A percentile compares a stretch with the other conserved stretches of the same genome.
phyloP scores from a whole-genome alignment of 73 alveolate genomes.

The Tetrahymena malaccensis region DNA sequence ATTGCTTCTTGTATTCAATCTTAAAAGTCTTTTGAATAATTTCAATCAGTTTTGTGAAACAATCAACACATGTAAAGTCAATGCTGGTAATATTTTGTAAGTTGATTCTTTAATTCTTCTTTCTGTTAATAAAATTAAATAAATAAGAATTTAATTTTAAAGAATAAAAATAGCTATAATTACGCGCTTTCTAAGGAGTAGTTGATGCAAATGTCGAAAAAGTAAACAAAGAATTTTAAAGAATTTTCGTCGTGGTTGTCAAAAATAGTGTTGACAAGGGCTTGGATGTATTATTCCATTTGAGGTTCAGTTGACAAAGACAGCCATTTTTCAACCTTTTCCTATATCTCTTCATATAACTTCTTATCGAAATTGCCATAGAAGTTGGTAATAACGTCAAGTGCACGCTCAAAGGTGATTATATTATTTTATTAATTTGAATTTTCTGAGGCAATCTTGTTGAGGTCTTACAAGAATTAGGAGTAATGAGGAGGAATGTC shows the following conservation, averaged over 20 bases:
- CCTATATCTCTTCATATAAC: neutral
- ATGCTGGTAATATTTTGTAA: conserved; percentile 19
- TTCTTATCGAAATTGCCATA: conserved; percentile 10
- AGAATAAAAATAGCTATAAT: neutral
- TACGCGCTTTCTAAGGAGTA: conserved; percentile 2
- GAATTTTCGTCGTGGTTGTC: neutral
- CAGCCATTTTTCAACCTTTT: conserved; percentile 9
- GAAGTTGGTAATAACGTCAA: conserved; percentile 5
- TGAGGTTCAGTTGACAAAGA: conserved; percentile 1
- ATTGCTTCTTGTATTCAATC: conserved; percentile 49
- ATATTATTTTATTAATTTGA: neutral
- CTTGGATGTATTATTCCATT: neutral
- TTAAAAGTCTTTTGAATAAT: conserved; percentile 36
- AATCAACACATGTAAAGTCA: conserved; percentile 70
- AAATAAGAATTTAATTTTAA: neutral
- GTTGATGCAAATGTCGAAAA: conserved; percentile 13
- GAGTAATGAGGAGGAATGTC: neutral
- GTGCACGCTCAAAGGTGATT: neutral
- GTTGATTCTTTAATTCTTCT: conserved; percentile 38
- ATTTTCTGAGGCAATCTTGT: neutral
- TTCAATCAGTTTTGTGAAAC: conserved; percentile 55
- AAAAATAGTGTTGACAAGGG: neutral
- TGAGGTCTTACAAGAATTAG: neutral
- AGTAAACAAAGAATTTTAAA: conserved; percentile 12
- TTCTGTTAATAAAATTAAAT: conserved; percentile 32